phyloP scores from a whole-genome alignment of 2,329 filamentous ascomycete genomes.

The Cladosporium sp. region DNA sequence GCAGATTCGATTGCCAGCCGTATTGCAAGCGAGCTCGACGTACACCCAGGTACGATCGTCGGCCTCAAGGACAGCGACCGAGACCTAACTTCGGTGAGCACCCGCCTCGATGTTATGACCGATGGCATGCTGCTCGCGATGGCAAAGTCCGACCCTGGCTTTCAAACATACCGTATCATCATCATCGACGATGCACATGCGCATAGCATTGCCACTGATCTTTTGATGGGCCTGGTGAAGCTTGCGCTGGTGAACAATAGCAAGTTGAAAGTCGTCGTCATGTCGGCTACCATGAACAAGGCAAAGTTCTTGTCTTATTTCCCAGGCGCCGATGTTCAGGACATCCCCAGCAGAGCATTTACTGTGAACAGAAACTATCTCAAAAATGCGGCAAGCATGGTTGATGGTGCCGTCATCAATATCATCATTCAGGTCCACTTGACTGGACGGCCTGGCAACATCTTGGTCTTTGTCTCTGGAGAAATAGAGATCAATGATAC shows the following conservation, averaged over 20 bases:
- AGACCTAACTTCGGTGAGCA: background rate
- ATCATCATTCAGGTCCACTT: background rate
- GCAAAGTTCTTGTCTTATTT: slow-evolving; percentile 52
- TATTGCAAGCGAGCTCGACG: background rate
- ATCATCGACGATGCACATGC: slow-evolving; percentile 99
- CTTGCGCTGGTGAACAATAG: slow-evolving; percentile 53
- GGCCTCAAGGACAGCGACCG: background rate
- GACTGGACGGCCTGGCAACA: background rate
- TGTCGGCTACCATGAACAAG: slow-evolving; percentile 53
- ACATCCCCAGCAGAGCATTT: slow-evolving; percentile 49
- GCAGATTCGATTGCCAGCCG: background rate
- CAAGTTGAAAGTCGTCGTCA: slow-evolving; percentile 48
- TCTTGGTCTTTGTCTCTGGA: background rate
- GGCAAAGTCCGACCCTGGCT: slow-evolving; percentile 4
- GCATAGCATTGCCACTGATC: slow-evolving; percentile 91
- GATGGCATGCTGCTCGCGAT: slow-evolving; percentile 15
- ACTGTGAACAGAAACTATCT: slow-evolving; percentile 42
- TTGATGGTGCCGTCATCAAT: background rate
- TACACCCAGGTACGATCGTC: background rate
- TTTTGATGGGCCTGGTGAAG: slow-evolving; percentile 95
- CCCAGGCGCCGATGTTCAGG: slow-evolving; percentile 40
- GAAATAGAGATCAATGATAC: background rate
- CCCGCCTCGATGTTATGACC: slow-evolving; percentile 12
- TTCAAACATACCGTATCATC: slow-evolving; percentile 77
- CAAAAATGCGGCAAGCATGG: background rate